Evolutionary conservation across 345 rosid species (phyloP), one percentile per base, ranked within the genome.

Genomic region (Limnanthes douglasii): DNA sequence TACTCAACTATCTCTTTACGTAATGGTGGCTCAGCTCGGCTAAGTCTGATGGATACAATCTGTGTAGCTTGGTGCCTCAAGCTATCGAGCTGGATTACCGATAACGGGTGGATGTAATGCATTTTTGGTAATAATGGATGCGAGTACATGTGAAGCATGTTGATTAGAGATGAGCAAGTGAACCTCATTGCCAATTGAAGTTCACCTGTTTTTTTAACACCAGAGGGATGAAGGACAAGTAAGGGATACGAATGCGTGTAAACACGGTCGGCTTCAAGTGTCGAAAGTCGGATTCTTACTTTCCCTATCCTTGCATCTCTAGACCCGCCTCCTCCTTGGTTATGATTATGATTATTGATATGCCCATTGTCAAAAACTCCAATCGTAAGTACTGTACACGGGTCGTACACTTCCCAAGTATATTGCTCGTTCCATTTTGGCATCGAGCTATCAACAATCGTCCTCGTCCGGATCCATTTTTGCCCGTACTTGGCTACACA

Each of bases 391-490:
- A 90, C 98, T 14, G 94, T 84, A 47, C 98, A 84, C 11, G 93
- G 69, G 37, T 84, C 96, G n/a, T 64, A 80, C 56, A 80, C 96
- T 68, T 90, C 96, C 96, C 98, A 90, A 10, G 82, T 90, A 54
- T 90, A 90, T 31, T 84, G 96, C 68, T 84, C 98, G 34, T 90
- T 90, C 99, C 99, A 90, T 53, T 54, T 70, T 35, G 99, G 99
- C 23, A 47, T 61, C 24, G 73, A 73, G 50, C 69, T 80, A 62
- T 90, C 96, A 0, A 75, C 74, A 21, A 90, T 84, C 1, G 98
- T 84, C 48, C 98, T 69, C 2, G 98, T 90, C 11, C 98, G 75
- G 39, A 90, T 54, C 98, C 98, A 90, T 57, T 90, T 90, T 63
- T 80, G 98, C 7, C 98, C 98, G 12, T 90, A 90, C 48, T 90